A percentile compares a stretch with the other conserved stretches of the same genome.
These are phyloP conservation scores for Nakataea oryzae DNA, from an alignment of 2,329 filamentous ascomycete species.

Conservation along the genomic window DNA sequence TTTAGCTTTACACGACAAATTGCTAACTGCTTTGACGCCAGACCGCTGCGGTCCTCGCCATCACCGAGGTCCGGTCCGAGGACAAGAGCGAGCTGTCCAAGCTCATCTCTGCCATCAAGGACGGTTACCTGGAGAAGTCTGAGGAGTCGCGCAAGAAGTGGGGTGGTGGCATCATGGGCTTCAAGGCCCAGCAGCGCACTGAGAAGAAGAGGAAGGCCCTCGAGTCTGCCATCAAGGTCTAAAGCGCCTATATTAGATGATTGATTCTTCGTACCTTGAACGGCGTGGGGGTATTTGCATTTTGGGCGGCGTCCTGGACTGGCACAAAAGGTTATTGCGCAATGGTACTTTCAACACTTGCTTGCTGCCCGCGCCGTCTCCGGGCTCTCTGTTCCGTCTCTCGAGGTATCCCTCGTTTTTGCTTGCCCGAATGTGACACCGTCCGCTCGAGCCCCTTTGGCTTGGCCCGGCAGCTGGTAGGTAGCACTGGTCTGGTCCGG, in stretches of 20 bases:
- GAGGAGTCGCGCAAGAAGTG: slow-evolving; percentile 87
- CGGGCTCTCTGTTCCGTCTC: background rate
- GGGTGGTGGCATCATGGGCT: slow-evolving; percentile 99
- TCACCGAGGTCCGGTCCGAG: slow-evolving; percentile 95
- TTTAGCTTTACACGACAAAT: background rate
- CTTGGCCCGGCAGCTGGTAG: background rate
- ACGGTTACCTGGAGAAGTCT: slow-evolving; percentile 93
- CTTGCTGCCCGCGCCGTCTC: background rate
- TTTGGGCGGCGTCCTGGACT: slow-evolving; percentile 21
- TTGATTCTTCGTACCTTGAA: slow-evolving; percentile 10
- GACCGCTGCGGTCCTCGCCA: slow-evolving; percentile 91
- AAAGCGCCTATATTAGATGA: slow-evolving; percentile 27
- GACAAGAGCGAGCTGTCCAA: slow-evolving; percentile 98
- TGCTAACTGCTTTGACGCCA: slow-evolving; percentile 23
- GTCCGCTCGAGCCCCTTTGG: background rate
- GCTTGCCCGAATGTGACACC: background rate
- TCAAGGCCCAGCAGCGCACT: slow-evolving; percentile 73
- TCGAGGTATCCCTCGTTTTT: background rate
- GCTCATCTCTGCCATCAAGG: slow-evolving; percentile 92
- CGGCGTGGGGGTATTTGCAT: slow-evolving; percentile 14
- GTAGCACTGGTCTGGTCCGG: background rate
- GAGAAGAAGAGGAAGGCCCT: slow-evolving; percentile 90
- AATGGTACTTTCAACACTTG: slow-evolving; percentile 10
- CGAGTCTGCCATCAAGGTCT: slow-evolving; percentile 96
- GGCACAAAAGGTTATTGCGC: slow-evolving; percentile 18